phyloP scores from a whole-genome alignment of 169 alveolate species.

The Sarcocystis neurona region DNA sequence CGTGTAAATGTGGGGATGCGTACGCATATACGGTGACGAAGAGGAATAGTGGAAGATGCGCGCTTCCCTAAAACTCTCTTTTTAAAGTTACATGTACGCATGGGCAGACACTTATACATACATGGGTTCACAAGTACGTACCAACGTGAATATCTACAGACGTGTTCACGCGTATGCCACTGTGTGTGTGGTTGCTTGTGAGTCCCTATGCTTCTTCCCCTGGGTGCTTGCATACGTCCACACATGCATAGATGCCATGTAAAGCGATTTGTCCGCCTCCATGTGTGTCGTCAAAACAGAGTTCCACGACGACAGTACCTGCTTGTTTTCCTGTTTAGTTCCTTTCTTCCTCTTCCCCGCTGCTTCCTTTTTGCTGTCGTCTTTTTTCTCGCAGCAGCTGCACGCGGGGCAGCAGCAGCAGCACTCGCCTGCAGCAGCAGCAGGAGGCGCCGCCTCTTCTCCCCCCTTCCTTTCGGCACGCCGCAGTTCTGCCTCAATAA shows the following conservation, averaged over 20 bases:
- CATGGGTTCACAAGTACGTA: not conserved
- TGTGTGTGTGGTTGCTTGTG: not conserved
- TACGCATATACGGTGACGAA: not conserved
- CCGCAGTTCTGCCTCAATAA: slow-evolving; percentile 1
- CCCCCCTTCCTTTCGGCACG: not conserved
- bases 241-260: too few relatives aligned
- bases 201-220: not conserved
- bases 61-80: not conserved
- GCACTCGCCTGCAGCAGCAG: not conserved
- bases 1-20: too few relatives aligned
- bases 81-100: not conserved
- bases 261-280: too few relatives aligned
- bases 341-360: not conserved
- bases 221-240: too few relatives aligned
- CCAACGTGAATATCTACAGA: not conserved
- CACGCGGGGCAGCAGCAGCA: not conserved
- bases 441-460: not conserved
- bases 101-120: not conserved
- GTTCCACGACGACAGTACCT: too few relatives aligned
- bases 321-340: too few relatives aligned
- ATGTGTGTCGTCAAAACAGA: too few relatives aligned
- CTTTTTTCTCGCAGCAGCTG: not conserved
- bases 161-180: not conserved
- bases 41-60: not conserved
- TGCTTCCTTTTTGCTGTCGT: not conserved